Conservation (phyloP, 768 basidiomycete genomes). For the Phlebiopsis flavidoalba region DNA sequence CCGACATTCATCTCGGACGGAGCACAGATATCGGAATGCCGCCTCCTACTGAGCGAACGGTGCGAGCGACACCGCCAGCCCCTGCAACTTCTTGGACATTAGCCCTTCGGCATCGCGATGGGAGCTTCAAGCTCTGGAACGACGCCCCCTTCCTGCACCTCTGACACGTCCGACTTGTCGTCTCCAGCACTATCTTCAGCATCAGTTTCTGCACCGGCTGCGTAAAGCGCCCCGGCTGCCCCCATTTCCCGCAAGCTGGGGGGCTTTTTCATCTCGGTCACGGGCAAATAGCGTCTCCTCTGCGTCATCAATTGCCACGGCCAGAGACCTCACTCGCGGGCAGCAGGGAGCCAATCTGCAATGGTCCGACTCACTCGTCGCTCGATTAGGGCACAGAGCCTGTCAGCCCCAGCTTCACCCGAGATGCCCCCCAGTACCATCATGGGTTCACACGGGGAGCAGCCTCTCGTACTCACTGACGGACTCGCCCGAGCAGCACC, state of each 20-base stretch:
- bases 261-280: constrained; percentile 63
- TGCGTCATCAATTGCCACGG: constrained; percentile 28
- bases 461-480: background rate
- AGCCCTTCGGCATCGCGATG: constrained; percentile 35
- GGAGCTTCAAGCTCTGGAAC: constrained; percentile 72
- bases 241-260: constrained; percentile 54
- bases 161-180: constrained; percentile 19
- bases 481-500: constrained; percentile 2
- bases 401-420: constrained; percentile 45
- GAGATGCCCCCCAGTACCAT: constrained; percentile 18
- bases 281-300: constrained; percentile 47
- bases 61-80: background rate
- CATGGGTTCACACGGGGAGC: constrained; percentile 3
- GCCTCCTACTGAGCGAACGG: constrained; percentile 15
- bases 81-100: background rate
- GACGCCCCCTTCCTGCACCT: constrained; percentile 19
- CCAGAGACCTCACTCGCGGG: constrained; percentile 17
- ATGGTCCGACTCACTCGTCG: constrained; percentile 58
- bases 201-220: constrained; percentile 20
- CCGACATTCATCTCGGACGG: constrained; percentile 78
- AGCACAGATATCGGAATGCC: constrained; percentile 56
- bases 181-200: constrained; percentile 25
- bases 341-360: constrained; percentile 38
- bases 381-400: constrained; percentile 50
- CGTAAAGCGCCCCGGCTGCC: constrained; percentile 29